These are phyloP conservation scores for Eucalyptus curtisii DNA, from an alignment of 345 rosid species.

Conservation along the genomic window DNA sequence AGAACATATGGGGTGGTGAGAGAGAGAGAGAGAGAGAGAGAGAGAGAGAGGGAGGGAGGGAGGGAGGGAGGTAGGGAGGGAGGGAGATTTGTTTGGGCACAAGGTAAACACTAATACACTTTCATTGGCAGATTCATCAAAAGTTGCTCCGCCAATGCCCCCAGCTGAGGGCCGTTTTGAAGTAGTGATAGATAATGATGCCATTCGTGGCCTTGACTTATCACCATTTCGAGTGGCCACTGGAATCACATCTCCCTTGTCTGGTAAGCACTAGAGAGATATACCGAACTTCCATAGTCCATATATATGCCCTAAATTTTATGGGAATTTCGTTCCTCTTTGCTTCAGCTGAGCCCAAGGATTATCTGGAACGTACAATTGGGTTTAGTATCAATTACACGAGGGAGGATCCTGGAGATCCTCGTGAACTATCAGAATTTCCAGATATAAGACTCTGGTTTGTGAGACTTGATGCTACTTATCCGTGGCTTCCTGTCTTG, in stretches of 20 bases:
- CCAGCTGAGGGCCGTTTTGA: constrained; percentile 63
- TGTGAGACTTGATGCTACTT: constrained; percentile 68
- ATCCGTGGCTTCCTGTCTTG: constrained; percentile 82
- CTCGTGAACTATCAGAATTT: constrained; percentile 65
- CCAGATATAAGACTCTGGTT: constrained; percentile 90
- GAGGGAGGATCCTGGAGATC: constrained; percentile 60
- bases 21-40: not conserved
- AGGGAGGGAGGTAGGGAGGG: not conserved
- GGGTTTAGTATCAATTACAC: constrained; percentile 66
- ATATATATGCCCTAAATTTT: not conserved
- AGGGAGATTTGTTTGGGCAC: not conserved
- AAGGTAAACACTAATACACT: not conserved
- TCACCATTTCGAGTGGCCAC: constrained; percentile 54
- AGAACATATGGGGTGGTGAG: not conserved
- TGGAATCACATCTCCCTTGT: constrained; percentile 50
- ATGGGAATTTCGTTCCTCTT: not conserved
- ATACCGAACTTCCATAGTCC: not conserved
- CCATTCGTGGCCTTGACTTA: constrained; percentile 45
- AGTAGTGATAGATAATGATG: constrained; percentile 47
- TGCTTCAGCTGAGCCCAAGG: constrained; percentile 39
- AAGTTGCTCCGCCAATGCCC: constrained; percentile 63
- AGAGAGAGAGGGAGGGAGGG: not conserved
- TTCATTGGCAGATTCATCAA: constrained; percentile 28
- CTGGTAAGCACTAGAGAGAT: constrained; percentile 16
- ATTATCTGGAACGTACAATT: constrained; percentile 46